These are phyloP conservation scores for Globisporangium rhizosaccharum DNA, from an alignment of 352 stramenopile genomes.

Conservation along the genomic window DNA sequence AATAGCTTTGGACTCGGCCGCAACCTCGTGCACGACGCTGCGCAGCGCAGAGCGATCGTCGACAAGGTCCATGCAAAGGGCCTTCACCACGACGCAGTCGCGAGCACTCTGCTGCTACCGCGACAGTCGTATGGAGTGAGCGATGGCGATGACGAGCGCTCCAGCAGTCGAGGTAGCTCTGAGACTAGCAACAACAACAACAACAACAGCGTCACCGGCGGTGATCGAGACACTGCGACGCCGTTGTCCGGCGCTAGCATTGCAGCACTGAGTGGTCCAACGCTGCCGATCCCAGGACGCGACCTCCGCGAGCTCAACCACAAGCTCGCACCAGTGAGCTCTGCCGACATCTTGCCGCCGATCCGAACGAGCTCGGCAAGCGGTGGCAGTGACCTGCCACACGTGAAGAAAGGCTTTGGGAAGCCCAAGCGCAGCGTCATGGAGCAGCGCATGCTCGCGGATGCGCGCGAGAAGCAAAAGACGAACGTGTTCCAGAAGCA, in stretches of 20 bases:
- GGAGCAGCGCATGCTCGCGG: conserved; percentile 49
- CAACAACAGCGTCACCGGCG: too few relatives aligned
- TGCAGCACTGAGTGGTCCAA: conserved; percentile 4
- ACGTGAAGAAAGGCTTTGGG: conserved; percentile 25
- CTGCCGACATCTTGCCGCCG: conserved; percentile 1
- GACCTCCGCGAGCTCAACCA: conserved; percentile 32
- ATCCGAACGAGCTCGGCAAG: background rate
- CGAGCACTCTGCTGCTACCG: conserved; percentile 25
- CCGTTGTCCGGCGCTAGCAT: background rate
- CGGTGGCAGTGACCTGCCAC: background rate
- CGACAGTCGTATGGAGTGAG: background rate
- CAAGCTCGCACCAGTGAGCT: conserved; percentile 9
- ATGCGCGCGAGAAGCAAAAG: conserved; percentile 48
- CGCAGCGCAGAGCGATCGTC: conserved; percentile 37
- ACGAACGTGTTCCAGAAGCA: conserved; percentile 53
- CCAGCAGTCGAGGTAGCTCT: background rate
- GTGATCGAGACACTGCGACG: background rate
- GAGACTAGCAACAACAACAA: conserved; percentile 5
- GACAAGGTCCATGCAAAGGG: conserved; percentile 40
- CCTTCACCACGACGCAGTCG: conserved; percentile 19
- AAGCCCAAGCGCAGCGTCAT: conserved; percentile 50
- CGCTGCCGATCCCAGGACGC: conserved; percentile 21
- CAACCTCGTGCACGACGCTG: conserved; percentile 32
- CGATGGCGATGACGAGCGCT: too few relatives aligned
- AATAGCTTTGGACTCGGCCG: conserved; percentile 61